Evolutionary conservation across 2,329 filamentous ascomycete species (phyloP), one percentile per base, ranked within the genome.

Genomic region (Cephalotrichum gorgonifer): DNA sequence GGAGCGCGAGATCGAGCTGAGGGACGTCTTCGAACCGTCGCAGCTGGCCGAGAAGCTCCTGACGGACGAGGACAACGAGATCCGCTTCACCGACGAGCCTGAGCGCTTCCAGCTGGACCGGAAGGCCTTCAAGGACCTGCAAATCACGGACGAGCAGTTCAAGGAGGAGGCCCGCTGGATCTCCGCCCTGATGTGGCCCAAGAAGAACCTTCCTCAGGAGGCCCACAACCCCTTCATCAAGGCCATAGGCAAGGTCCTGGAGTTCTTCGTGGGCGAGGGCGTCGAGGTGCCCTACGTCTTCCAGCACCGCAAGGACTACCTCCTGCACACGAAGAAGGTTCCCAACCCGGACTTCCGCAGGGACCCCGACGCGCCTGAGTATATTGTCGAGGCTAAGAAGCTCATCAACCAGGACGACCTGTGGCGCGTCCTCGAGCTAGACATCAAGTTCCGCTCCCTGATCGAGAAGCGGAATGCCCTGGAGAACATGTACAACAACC

Each of bases 271-370:
- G 46, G 81, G 91, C 4, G 90, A 97, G 55, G 88, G 95, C 56
- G 88, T 91, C 57, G 93, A 98, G 65, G 89, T 96, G 1, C 91
- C 93, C 0, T 98, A 95, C 64, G 93, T 98, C 57, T 96, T 96
- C 65, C 91, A 96, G 64, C 93, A 98, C 61, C 88, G 93, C 53
- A 95, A 96, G 66, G 93, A 98, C 64, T 98, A 97, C 61, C 77
- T 98, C 41, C 94, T 98, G 50, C 88, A 97, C 60, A 86, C 86
- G 23, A 84, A 83, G 55, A 89, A 87, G 60, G 75, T 78, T 6
- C 69, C 74, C 49, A 75, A 81, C 70, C 62, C 81, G 61, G 66
- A 74, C 26, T 63, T 79, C 54, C 74, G 76, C 15, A 75, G 83
- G 50, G 84, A 91, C 55, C 76, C 78, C 8, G 82, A 88, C 57